Evolutionary conservation across 2,329 filamentous ascomycete genomes (phyloP), one percentile per base, ranked within the genome.

Genomic region (Aspergillus proliferans): DNA sequence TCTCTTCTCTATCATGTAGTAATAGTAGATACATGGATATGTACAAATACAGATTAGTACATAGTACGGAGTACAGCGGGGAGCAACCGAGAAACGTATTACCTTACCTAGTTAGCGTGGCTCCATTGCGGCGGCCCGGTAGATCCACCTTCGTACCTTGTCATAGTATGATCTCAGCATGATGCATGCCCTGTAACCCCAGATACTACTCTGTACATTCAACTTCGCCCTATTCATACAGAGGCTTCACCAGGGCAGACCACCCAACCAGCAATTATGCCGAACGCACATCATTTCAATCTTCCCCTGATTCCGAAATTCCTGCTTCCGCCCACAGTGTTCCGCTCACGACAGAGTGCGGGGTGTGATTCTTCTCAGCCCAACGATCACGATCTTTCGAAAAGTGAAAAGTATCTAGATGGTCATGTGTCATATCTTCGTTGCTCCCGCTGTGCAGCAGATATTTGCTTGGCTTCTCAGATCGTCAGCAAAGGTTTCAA

Each of bases 401-500:
- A 30, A 22, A 44, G 50, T n/a, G 47, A 55, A 18, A 62, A 62
- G 50, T 77, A 71, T 58, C 68, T 79, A 14, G 53, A 65, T 45
- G 71, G 70, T 49, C 71, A 79, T 58, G 66, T 70, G 44, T 81
- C 81, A 2, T 77, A 78, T 62, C 73, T 85, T 21, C 77, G 76
- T 57, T 85, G 82, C 65, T 72, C 75, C 24, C 76, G 76, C 55
- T 85, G 82, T 61, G 76, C 80, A 38, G 70, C 78, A 9, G 78
- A 84, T 58, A 72, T 85, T 43, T 79, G 80, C 53, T 71, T 79
- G 47, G 77, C 78, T 14, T 74, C 74, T 5, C 79, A 82, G 53
- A 83, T 84, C 49, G 79, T 84, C 58, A 77, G 72, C 68, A 84
- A 84, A 68, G 81, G 81, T 47, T 85, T 85, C 66, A 84, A 79